Evolutionary conservation across 1,139 yeast genomes (phyloP).

Genomic region (Kodamaea suecica): DNA sequence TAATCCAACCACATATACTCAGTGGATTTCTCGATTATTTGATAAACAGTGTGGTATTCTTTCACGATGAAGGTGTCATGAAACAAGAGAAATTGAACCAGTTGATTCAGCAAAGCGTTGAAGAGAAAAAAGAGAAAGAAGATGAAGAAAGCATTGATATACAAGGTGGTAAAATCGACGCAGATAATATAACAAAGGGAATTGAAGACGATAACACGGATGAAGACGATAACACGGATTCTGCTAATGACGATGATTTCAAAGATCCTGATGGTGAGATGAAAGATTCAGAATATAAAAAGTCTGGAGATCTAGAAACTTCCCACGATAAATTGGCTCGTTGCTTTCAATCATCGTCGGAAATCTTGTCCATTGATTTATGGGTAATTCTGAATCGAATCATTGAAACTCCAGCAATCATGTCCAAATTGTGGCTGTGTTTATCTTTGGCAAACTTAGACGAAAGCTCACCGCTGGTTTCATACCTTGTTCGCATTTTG

Average conservation of each 20-base stretch:
- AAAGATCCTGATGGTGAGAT: not conserved
- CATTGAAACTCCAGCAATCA: conserved; percentile 42
- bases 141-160: no score
- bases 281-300: conserved; percentile 21
- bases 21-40: conserved; percentile 34
- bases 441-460: conserved; percentile 34
- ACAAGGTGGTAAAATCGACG: no score
- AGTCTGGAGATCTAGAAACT: no score
- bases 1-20: conserved; percentile 46
- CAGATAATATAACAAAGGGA: no score
- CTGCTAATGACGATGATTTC: conserved; percentile 1
- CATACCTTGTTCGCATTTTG: conserved; percentile 41
- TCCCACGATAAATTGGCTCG: conserved; percentile 40
- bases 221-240: no score
- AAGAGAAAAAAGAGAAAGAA: conserved; percentile 9
- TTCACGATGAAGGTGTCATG: conserved; percentile 26
- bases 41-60: conserved; percentile 38
- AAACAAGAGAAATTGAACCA: conserved; percentile 20
- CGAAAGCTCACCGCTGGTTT: conserved; percentile 41
- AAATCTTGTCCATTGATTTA: conserved; percentile 40
- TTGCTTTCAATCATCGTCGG: conserved; percentile 42
- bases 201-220: no score
- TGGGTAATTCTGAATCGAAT: conserved; percentile 47
- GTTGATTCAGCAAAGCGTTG: conserved; percentile 10
- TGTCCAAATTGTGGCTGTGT: conserved; percentile 44